Percentiles rank a stretch among this genome's conserved stretches.
These are phyloP conservation scores for Stipa capillata DNA, from an alignment of 176 grass and related monocot genomes.

Conservation along the genomic window DNA sequence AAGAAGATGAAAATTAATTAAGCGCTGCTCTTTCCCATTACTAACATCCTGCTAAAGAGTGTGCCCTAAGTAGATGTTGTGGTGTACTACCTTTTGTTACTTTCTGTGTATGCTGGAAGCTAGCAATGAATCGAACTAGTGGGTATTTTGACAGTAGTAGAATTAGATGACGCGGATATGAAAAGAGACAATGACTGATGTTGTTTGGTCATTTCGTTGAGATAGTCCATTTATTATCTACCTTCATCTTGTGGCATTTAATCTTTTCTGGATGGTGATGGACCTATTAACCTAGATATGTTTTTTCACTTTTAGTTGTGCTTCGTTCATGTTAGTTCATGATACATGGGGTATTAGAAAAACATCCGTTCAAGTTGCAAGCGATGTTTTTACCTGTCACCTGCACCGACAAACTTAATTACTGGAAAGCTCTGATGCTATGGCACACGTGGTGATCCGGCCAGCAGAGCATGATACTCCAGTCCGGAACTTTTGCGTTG, in stretches of 20 bases:
- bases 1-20: constrained; percentile 68
- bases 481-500: no score
- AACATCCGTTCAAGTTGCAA: no score
- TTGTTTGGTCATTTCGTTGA: background rate
- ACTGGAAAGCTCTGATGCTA: background rate
- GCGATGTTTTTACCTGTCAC: background rate
- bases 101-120: background rate
- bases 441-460: background rate
- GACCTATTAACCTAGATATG: no score
- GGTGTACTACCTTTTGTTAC: background rate
- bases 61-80: constrained; percentile 13
- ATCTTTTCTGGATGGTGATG: background rate
- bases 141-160: background rate
- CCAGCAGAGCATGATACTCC: background rate
- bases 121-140: background rate
- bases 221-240: background rate
- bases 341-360: no score
- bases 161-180: background rate
- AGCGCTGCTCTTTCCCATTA: background rate
- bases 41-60: background rate
- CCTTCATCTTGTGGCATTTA: background rate
- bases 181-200: background rate
- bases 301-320: background rate
- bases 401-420: background rate
- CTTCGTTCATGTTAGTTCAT: background rate